Evolutionary conservation across 352 stramenopile species (phyloP).

Genomic region (Pythium chondricola): DNA sequence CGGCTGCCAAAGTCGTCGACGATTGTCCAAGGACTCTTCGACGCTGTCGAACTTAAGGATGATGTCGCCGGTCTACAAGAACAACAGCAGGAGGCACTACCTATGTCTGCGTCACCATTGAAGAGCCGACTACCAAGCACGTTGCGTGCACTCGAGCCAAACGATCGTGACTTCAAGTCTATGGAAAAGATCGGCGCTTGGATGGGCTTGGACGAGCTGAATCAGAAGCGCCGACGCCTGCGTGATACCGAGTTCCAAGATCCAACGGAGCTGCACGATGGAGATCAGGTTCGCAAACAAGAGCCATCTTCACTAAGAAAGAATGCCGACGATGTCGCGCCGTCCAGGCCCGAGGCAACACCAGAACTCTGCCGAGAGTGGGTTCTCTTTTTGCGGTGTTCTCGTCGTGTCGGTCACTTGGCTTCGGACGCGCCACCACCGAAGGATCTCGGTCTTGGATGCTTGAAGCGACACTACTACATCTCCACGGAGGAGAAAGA

Average conservation of each 20-base stretch:
- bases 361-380: slow-evolving; percentile 59
- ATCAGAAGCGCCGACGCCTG: slow-evolving; percentile 30
- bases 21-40: slow-evolving; percentile 30
- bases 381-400: slow-evolving; percentile 61
- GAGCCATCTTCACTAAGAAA: slow-evolving; percentile 15
- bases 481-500: slow-evolving; percentile 59
- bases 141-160: slow-evolving; percentile 30
- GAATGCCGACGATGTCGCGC: slow-evolving; percentile 17
- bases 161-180: slow-evolving; percentile 43
- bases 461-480: slow-evolving; percentile 69
- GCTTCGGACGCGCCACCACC: slow-evolving; percentile 1
- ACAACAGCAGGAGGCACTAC: not conserved
- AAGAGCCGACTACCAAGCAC: slow-evolving; percentile 33
- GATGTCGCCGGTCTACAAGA: slow-evolving; percentile 2
- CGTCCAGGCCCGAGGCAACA: slow-evolving; percentile 33
- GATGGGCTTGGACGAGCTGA: slow-evolving; percentile 47
- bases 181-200: slow-evolving; percentile 62
- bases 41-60: not conserved
- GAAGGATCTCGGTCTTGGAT: slow-evolving; percentile 35
- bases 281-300: slow-evolving; percentile 41
- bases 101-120: too few relatives aligned
- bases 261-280: slow-evolving; percentile 22
- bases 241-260: slow-evolving; percentile 16
- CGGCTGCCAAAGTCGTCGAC: slow-evolving; percentile 36
- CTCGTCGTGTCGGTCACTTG: slow-evolving; percentile 11